Evolutionary conservation across 2,329 filamentous ascomycete species (phyloP), one percentile per base, ranked within the genome.

Genomic region (Capronia epimyces): DNA sequence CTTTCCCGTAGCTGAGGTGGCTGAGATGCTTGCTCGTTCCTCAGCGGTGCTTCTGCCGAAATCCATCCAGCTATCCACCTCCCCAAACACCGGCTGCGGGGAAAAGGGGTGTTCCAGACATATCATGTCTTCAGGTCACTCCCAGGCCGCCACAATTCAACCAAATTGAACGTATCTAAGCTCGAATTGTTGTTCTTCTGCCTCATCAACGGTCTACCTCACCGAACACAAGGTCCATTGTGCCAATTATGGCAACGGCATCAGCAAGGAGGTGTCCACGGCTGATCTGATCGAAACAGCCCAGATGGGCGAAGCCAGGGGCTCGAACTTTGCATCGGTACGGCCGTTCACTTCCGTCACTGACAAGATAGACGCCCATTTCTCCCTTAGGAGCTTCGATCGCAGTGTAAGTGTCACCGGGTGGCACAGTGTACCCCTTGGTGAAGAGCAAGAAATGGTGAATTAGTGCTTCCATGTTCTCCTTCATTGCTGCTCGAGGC

Each of bases 341-440:
- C 41, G 93, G 93, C 66, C 93, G 80, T 80, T 98, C 93, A 68
- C 84, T 93, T 58, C 93, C 93, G 67, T 98, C 93, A 67, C 87
- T 95, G 65, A 98, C 93, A 45, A 98, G 75, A 69, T 86, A 98
- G 39, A 98, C 93, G 69, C 86, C 93, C 93, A 98, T 98, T 77
- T 98, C 93, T 64, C 93, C 93, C 84, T 98, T 98, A 55, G 93
- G 93, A n/a, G 94, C 93, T 78, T 98, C 93, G 60, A 98, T 98
- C 56, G 86, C 91, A 41, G 86, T 90, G 78, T 98, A 98, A 4
- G 93, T 98, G 78, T 98, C 93, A 57, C 93, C 94, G 6, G 94
- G 93, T 37, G 93, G 93, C 3, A 98, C 93, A 39, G 89, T 81
- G 73, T 98, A 98, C 53, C 93, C 93, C 81, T 98, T 98, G 71